These are phyloP conservation scores for Trifolium dubium DNA, from an alignment of 306 rosid species.

Conservation along the genomic window DNA sequence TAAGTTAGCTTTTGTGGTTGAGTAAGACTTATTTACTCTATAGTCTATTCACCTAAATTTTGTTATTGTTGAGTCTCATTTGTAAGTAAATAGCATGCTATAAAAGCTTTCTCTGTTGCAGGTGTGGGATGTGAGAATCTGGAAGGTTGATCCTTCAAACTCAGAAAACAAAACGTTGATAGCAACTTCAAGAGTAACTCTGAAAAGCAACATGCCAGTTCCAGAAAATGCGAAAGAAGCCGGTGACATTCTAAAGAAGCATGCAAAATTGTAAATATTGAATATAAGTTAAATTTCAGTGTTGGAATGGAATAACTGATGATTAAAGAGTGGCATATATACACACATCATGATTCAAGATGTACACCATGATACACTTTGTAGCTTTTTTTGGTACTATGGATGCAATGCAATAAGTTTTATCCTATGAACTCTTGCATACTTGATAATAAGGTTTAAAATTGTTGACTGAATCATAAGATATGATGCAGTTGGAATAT, in stretches of 20 bases:
- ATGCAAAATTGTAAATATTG: slow-evolving; percentile 51
- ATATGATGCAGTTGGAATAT: neutral
- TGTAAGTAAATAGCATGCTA: slow-evolving; percentile 10
- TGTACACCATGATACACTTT: slow-evolving; percentile 10
- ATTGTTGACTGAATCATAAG: neutral
- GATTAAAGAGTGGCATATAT: neutral
- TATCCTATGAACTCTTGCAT: neutral
- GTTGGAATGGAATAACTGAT: slow-evolving; percentile 23
- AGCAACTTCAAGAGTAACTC: slow-evolving; percentile 78
- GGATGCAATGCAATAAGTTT: neutral
- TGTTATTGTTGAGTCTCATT: neutral
- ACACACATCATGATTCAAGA: neutral
- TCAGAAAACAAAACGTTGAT: slow-evolving; percentile 51
- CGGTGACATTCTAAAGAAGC: slow-evolving; percentile 52
- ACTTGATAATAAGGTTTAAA: neutral
- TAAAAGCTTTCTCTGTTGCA: slow-evolving; percentile 37
- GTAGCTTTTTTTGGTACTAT: neutral
- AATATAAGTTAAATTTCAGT: neutral
- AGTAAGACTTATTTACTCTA: too few species aligned
- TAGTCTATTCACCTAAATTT: too few species aligned
- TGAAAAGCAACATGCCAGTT: slow-evolving; percentile 69
- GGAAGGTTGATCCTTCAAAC: slow-evolving; percentile 74
- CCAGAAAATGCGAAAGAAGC: slow-evolving; percentile 74
- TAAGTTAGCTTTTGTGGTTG: too few species aligned
- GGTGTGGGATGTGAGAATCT: slow-evolving; percentile 84